Conservation (phyloP, 345 rosid species). For the Eucalyptus shirleyi region DNA sequence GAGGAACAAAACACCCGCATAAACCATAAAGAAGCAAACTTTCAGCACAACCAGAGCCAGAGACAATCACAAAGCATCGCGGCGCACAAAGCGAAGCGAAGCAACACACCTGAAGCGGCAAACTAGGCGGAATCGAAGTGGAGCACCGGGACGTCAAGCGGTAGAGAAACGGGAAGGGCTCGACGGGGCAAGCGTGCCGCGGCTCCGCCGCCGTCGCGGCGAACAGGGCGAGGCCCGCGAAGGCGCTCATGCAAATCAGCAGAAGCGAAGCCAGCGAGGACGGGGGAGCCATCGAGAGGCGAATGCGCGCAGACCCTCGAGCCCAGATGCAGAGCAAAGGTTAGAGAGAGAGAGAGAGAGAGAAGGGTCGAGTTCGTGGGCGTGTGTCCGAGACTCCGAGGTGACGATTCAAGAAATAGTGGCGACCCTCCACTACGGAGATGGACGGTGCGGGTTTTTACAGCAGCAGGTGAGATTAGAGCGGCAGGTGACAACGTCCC, state of each 20-base stretch:
- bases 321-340: neutral
- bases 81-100: neutral
- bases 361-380: neutral
- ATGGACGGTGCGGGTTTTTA: neutral
- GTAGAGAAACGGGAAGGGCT: constrained; percentile 18
- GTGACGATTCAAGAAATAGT: neutral
- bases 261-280: neutral
- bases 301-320: neutral
- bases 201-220: constrained; percentile 7
- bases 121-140: constrained; percentile 26
- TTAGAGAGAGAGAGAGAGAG: neutral
- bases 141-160: constrained; percentile 37
- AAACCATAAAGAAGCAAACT: neutral
- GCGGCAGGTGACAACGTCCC: neutral
- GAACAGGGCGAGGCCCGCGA: constrained; percentile 1
- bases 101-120: constrained; percentile 34
- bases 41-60: neutral
- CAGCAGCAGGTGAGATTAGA: too few relatives aligned
- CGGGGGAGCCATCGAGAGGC: constrained; percentile 11
- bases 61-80: neutral
- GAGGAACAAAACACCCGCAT: neutral
- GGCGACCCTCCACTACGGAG: neutral
- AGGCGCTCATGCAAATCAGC: constrained; percentile 10
- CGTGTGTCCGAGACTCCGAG: neutral
- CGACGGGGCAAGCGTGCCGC: constrained; percentile 17